Evolutionary conservation across 2,329 filamentous ascomycete genomes (phyloP).

Genomic region (Amauroascus niger): DNA sequence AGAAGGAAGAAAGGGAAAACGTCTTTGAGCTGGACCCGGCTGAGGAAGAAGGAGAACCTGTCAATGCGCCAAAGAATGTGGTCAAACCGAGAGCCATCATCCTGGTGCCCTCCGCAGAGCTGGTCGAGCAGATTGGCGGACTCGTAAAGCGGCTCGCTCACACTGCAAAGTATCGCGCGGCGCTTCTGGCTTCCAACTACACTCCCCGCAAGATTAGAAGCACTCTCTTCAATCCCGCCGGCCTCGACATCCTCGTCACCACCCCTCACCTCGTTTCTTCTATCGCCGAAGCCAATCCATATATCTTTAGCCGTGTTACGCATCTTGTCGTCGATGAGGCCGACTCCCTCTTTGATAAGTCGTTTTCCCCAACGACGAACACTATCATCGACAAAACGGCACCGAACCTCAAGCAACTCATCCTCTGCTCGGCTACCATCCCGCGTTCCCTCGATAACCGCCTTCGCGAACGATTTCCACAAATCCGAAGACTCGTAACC

Average conservation of each 20-base stretch:
- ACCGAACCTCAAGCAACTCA: conserved; percentile 72
- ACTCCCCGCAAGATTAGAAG: conserved; percentile 71
- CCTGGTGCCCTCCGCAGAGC: conserved; percentile 82
- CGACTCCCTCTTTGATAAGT: conserved; percentile 88
- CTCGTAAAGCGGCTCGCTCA: conserved; percentile 78
- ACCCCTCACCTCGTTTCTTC: conserved; percentile 84
- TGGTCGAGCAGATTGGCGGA: conserved; percentile 75
- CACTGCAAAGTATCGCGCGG: conserved; percentile 74
- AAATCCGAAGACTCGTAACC: conserved; percentile 77
- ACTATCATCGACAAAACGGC: conserved; percentile 70
- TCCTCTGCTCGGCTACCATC: conserved; percentile 94
- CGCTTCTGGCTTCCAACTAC: conserved; percentile 68
- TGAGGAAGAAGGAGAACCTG: conserved; percentile 54
- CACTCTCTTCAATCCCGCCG: conserved; percentile 67
- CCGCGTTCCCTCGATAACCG: conserved; percentile 79
- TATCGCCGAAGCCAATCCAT: conserved; percentile 80
- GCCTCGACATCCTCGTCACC: conserved; percentile 75
- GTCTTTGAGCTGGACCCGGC: conserved; percentile 53
- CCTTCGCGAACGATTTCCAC: conserved; percentile 70
- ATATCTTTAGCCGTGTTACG: conserved; percentile 80
- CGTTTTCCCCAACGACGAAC: conserved; percentile 74
- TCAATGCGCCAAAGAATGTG: conserved; percentile 54
- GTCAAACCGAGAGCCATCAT: conserved; percentile 76
- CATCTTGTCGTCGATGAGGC: conserved; percentile 92
- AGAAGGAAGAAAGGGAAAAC: conserved; percentile 42